Evolutionary conservation across 2,329 filamentous ascomycete species (phyloP).

Genomic region (Diaporthe caulivora): DNA sequence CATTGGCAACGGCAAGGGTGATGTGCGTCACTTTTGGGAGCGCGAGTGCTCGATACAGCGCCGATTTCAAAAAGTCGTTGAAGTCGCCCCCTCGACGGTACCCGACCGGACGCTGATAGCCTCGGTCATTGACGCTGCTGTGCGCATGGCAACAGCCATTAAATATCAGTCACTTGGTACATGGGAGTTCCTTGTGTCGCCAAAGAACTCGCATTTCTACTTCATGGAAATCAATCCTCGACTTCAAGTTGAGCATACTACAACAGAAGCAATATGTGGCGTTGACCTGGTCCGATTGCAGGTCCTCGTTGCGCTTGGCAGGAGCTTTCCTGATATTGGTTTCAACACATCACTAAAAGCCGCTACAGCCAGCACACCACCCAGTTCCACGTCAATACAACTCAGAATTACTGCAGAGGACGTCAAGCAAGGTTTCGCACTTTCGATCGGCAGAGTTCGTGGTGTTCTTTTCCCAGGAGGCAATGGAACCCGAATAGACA

Average conservation of each 20-base stretch:
- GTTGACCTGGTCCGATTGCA: conserved; percentile 68
- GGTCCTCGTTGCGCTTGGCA: conserved; percentile 65
- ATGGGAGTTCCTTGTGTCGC: conserved; percentile 73
- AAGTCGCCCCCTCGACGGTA: conserved; percentile 67
- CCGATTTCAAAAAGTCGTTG: conserved; percentile 72
- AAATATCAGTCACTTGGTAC: conserved; percentile 71
- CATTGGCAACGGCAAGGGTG: conserved; percentile 65
- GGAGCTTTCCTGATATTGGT: conserved; percentile 52
- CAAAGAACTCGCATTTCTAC: conserved; percentile 61
- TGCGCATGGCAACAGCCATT: conserved; percentile 54
- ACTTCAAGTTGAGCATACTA: conserved; percentile 72
- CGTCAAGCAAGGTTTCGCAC: conserved; percentile 62
- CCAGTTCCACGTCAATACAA: conserved; percentile 61
- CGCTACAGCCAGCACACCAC: conserved; percentile 25
- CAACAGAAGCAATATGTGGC: conserved; percentile 67
- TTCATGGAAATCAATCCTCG: conserved; percentile 73
- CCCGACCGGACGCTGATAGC: conserved; percentile 57
- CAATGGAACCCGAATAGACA: conserved; percentile 70
- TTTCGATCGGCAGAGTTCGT: conserved; percentile 71
- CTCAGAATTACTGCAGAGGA: conserved; percentile 70
- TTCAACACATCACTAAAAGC: conserved; percentile 53
- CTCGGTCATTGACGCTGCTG: conserved; percentile 30
- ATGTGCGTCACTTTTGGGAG: conserved; percentile 69
- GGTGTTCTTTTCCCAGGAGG: conserved; percentile 67
- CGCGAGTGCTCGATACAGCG: conserved; percentile 72